Percentiles rank a stretch among this genome's conserved stretches.
Evolutionary conservation across 352 stramenopile species (phyloP).

Genomic region (Phytophthora agathidicida): DNA sequence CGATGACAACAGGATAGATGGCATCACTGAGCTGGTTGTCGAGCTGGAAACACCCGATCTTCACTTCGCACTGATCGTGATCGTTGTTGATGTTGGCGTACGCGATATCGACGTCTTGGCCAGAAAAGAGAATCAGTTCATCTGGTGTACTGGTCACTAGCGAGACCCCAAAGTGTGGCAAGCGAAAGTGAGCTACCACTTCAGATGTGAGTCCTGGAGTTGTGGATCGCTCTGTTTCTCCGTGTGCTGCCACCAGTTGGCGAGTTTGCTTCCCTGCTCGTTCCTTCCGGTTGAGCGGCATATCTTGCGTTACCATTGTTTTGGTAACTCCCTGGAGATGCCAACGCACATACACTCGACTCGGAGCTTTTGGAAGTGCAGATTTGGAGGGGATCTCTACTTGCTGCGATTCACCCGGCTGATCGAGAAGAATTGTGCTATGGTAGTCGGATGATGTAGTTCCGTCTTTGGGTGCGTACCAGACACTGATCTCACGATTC

Average conservation of each 20-base stretch:
- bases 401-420: slow-evolving; percentile 65
- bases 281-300: slow-evolving; percentile 48
- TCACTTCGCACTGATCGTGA: slow-evolving; percentile 85
- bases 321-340: slow-evolving; percentile 86
- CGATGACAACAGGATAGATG: slow-evolving; percentile 86
- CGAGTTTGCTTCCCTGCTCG: slow-evolving; percentile 57
- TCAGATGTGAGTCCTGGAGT: slow-evolving; percentile 50
- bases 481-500: slow-evolving; percentile 67
- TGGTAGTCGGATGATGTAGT: slow-evolving; percentile 41
- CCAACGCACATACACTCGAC: slow-evolving; percentile 74
- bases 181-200: slow-evolving; percentile 56
- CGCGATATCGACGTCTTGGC: slow-evolving; percentile 66
- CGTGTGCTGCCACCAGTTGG: slow-evolving; percentile 41
- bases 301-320: slow-evolving; percentile 80
- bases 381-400: slow-evolving; percentile 60
- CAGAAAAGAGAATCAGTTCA: slow-evolving; percentile 78
- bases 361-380: slow-evolving; percentile 29
- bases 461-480: slow-evolving; percentile 50
- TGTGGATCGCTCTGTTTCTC: slow-evolving; percentile 10
- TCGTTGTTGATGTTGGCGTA: slow-evolving; percentile 73
- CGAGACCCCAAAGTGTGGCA: slow-evolving; percentile 74
- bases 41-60: slow-evolving; percentile 82
- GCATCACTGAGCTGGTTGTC: slow-evolving; percentile 82
- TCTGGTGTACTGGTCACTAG: slow-evolving; percentile 77
- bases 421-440: slow-evolving; percentile 75